phyloP scores from a whole-genome alignment of 768 basidiomycete species.

The Lactarius indigo region DNA sequence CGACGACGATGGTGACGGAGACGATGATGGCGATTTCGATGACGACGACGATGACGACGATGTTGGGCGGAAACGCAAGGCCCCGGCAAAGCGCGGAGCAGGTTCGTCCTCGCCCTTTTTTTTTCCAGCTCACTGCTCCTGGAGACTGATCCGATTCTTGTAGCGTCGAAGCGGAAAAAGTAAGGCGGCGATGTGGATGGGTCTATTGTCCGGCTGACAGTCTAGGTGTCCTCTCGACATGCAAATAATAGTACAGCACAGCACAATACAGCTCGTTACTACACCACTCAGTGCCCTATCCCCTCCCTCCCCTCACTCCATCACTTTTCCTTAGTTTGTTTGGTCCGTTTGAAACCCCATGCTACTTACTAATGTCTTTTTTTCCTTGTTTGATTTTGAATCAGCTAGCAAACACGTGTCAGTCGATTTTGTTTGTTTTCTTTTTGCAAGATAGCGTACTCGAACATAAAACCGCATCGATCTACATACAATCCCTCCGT shows the following conservation, averaged over 20 bases:
- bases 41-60: constrained; percentile 29
- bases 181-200: constrained; percentile 23
- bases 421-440: background rate
- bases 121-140: background rate
- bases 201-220: background rate
- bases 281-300: background rate
- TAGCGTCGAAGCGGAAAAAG: constrained; percentile 41
- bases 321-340: background rate
- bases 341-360: background rate
- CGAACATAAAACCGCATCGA: background rate
- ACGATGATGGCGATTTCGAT: constrained; percentile 28
- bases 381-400: background rate
- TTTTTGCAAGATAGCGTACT: constrained; percentile 9
- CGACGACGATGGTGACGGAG: constrained; percentile 27
- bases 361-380: constrained; percentile 1
- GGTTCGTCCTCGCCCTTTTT: constrained; percentile 31
- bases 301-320: background rate
- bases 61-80: constrained; percentile 44
- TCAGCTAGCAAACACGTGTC: background rate
- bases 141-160: background rate
- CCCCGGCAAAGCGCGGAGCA: constrained; percentile 35
- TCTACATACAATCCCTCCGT: background rate
- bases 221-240: background rate
- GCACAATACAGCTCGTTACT: background rate
- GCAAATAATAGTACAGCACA: too few species aligned